phyloP scores from a whole-genome alignment of 163 green algal species.

The Prototheca stagnorum region DNA sequence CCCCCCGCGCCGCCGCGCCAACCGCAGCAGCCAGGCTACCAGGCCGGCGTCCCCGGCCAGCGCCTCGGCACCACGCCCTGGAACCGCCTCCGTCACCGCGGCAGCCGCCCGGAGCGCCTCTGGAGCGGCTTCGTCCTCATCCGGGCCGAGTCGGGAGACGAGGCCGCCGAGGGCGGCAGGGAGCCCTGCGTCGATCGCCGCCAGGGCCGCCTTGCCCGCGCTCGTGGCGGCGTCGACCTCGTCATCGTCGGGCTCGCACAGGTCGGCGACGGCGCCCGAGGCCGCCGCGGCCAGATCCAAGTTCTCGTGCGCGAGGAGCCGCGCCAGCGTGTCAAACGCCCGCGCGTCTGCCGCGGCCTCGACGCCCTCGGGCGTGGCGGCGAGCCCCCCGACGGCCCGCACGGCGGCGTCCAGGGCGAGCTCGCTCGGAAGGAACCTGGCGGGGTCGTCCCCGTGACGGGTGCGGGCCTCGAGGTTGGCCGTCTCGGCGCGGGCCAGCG shows the following conservation, averaged over 20 bases:
- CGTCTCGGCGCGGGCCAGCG: too few species aligned
- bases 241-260: conserved; percentile 61
- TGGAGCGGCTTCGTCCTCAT: conserved; percentile 63
- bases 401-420: conserved; percentile 82
- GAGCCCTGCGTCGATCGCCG: not conserved
- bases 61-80: not conserved
- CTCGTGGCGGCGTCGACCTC: conserved; percentile 31
- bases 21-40: conserved; percentile 73
- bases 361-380: conserved; percentile 39
- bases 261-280: conserved; percentile 67
- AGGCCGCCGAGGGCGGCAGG: conserved; percentile 4
- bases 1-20: too few species aligned
- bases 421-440: conserved; percentile 86
- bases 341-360: conserved; percentile 23
- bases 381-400: conserved; percentile 20
- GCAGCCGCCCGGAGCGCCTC: conserved; percentile 66
- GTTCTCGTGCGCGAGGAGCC: conserved; percentile 82
- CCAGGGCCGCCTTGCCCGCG: not conserved
- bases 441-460: conserved; percentile 64
- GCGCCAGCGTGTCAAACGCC: conserved; percentile 31
- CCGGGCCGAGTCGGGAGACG: conserved; percentile 20
- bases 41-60: conserved; percentile 19
- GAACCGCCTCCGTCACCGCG: conserved; percentile 70
- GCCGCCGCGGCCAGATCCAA: conserved; percentile 69
- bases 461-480: conserved; percentile 78